Evolutionary conservation across 768 basidiomycete genomes (phyloP), one percentile per base, ranked within the genome.

Genomic region (Boletus reticulatus): DNA sequence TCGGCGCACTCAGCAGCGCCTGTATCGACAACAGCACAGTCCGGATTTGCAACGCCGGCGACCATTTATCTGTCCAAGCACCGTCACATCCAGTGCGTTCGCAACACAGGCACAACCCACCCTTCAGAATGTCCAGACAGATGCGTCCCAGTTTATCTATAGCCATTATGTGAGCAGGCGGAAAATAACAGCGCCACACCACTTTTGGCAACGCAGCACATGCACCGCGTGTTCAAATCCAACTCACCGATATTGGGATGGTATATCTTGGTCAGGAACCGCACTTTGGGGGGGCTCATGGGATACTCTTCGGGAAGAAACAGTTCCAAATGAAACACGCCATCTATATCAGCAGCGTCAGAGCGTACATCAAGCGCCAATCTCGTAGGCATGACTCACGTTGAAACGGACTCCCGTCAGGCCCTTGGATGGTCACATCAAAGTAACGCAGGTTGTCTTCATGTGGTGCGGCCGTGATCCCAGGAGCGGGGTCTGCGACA

Each of bases 291-390:
- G 0, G 97, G 96, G 48, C 89, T 91, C 97, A 99, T 99, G 1
- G 97, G 97, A 75, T 99, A 99, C 73, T 98, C 97, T 73, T 98
- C 97, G 5, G 97, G 97, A 27, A 99, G 79, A 77, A 98, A 99
- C 43, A 99, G 79, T 73, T 99, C 97, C n/a, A 98, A 81, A 65
- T 87, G 89, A 78, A 98, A 98, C 19, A 90, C 78, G 20, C 96
- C 97, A 64, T 88, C 95, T 97, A 56, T 38, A 5, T 16, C 17
- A n/a, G 14, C 11, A 29, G 27, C 43, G 19, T 67, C 50, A 67
- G 64, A 16, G 14, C 17, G 22, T 4, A 5, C 37, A n/a, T 19
- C 22, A 38, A 27, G 1, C 36, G 24, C 44, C 5, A 20, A 16
- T 36, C 43, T 3, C 41, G 16, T 12, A 27, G 19, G 20, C 36